Conservation (phyloP, 2,329 filamentous ascomycete species). For the Talaromyces islandicus region DNA sequence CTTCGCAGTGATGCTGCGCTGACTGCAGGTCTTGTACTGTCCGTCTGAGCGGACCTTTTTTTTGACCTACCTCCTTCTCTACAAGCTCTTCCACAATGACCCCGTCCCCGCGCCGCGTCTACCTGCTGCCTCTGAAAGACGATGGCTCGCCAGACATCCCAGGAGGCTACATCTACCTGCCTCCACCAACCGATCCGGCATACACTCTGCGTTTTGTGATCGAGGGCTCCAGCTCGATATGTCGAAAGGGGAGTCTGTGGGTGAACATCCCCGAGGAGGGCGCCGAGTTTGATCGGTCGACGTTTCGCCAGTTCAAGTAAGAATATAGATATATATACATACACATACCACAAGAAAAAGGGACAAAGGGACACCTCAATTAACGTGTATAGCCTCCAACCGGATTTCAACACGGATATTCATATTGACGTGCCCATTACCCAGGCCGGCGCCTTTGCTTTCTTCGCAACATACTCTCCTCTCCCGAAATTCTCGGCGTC, state of each 20-base stretch:
- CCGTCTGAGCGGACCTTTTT: not conserved
- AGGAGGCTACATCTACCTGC: slow-evolving; percentile 86
- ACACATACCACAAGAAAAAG: not conserved
- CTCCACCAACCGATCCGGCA: slow-evolving; percentile 65
- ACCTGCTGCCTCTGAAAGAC: slow-evolving; percentile 85
- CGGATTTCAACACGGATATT: slow-evolving; percentile 88
- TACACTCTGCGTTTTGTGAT: slow-evolving; percentile 83
- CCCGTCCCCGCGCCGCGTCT: slow-evolving; percentile 51
- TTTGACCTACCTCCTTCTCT: not conserved
- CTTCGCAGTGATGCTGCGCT: not conserved
- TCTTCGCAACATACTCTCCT: slow-evolving; percentile 87
- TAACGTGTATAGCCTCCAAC: slow-evolving; percentile 55
- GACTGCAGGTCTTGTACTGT: not conserved
- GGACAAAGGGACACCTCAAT: slow-evolving; percentile 1
- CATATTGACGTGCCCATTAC: slow-evolving; percentile 84
- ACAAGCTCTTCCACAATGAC: slow-evolving; percentile 14
- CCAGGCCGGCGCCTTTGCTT: slow-evolving; percentile 81
- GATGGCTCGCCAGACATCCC: slow-evolving; percentile 85
- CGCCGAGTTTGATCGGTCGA: slow-evolving; percentile 66
- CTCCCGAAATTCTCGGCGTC: slow-evolving; percentile 69
- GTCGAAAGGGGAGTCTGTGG: slow-evolving; percentile 89
- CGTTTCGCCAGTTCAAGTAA: slow-evolving; percentile 86
- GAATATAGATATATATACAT: slow-evolving; percentile 20
- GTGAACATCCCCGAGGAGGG: slow-evolving; percentile 84
- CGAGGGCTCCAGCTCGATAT: slow-evolving; percentile 92